A percentile compares a stretch with the other conserved stretches of the same genome.
phyloP scores from a whole-genome alignment of 352 stramenopile species.

The Pythium insidiosum region DNA sequence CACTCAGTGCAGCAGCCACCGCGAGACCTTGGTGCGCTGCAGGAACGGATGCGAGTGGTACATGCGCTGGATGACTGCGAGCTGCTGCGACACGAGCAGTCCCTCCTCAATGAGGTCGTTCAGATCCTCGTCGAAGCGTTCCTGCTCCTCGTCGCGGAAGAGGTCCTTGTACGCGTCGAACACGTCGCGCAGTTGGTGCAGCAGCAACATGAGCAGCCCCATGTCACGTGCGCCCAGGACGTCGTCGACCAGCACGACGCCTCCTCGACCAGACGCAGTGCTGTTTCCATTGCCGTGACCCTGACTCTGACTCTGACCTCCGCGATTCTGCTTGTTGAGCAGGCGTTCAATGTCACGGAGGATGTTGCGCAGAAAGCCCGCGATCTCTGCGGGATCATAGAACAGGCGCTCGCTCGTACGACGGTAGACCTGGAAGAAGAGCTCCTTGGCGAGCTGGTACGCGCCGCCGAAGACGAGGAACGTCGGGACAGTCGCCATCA shows the following conservation, averaged over 20 bases:
- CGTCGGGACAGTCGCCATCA: slow-evolving; percentile 78
- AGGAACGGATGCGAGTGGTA: slow-evolving; percentile 81
- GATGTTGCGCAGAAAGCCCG: slow-evolving; percentile 68
- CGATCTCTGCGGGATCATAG: slow-evolving; percentile 71
- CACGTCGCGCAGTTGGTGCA: slow-evolving; percentile 70
- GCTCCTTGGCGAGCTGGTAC: slow-evolving; percentile 48
- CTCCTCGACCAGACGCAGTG: not conserved
- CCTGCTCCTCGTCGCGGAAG: slow-evolving; percentile 72
- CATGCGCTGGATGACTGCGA: slow-evolving; percentile 85
- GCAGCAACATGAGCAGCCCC: slow-evolving; percentile 58
- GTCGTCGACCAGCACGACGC: slow-evolving; percentile 16
- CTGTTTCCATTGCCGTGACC: not conserved
- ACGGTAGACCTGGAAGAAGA: slow-evolving; percentile 67
- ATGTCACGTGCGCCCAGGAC: slow-evolving; percentile 59
- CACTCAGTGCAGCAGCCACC: slow-evolving; percentile 40
- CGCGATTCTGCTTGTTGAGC: slow-evolving; percentile 75
- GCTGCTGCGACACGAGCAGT: slow-evolving; percentile 65
- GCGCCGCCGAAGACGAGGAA: slow-evolving; percentile 69
- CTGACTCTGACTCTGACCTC: not conserved
- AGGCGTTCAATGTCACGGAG: slow-evolving; percentile 78
- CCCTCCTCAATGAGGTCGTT: slow-evolving; percentile 75
- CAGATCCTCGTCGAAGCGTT: slow-evolving; percentile 79
- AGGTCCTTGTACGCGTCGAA: slow-evolving; percentile 63
- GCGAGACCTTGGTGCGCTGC: slow-evolving; percentile 39
- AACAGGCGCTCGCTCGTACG: slow-evolving; percentile 71